Evolutionary conservation across 257 asterid species (phyloP), one percentile per base, ranked within the genome.

Genomic region (Linderniella brevidens): DNA sequence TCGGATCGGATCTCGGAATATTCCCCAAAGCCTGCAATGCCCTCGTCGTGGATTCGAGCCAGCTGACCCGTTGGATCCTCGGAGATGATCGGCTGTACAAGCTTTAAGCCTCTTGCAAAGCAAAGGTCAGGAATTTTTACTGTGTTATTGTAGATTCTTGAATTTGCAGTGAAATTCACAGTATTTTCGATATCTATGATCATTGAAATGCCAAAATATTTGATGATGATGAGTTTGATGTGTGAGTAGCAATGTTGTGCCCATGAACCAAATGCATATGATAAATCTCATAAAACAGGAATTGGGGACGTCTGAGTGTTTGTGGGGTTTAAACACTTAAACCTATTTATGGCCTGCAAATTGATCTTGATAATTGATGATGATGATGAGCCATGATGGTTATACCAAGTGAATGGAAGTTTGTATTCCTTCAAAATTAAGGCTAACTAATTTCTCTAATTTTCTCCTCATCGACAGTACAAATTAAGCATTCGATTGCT

Each of bases 31-130:
- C 94, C 1, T 88, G 87, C 67, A 76, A 68, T 32, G 73, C 85
- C 49, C 55, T 73, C 49, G 92, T 85, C 41, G 47, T 57, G 5
- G 96, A 88, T 54, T 93, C 98, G 4, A 84, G 96, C 77, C 98
- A 80, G 69, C 63, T 84, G 53, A 88, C 98, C 5, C 61, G 93
- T 54, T 88, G 95, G 96, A 69, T 88, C 46, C 68, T 84, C 35
- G 98, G 98, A 25, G 93, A 88, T 70, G 80, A 78, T 17, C 71
- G 80, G 41, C 62, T 84, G 41, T 75, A 57, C 58, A 80, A 63
- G 57, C 73, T 69, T 37, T 73, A 37, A 58, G 49, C 7, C 18
- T 17, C 11, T 6, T n/a, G 46, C 11, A 17, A 17, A 17, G 14
- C 13, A n/a, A 41, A 41, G n/a, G 46, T 17, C 8, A 37, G 8